Percentiles rank a stretch among this genome's conserved stretches.
Evolutionary conservation across 2,329 filamentous ascomycete species (phyloP).

Genomic region (Colletotrichum orchidophilum): DNA sequence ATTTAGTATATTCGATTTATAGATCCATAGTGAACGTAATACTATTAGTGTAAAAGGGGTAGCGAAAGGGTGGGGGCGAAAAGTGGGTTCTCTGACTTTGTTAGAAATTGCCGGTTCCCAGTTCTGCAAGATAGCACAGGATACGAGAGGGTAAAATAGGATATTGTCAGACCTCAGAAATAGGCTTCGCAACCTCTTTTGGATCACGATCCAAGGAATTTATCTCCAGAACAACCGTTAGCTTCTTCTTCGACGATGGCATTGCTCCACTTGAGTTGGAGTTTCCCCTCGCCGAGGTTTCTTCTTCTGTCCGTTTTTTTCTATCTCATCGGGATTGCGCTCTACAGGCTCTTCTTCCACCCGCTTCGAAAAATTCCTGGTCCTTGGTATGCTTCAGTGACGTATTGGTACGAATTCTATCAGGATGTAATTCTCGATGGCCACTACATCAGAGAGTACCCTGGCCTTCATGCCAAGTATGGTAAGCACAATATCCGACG

Average conservation of each 20-base stretch:
- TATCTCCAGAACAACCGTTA: neutral
- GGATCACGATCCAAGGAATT: neutral
- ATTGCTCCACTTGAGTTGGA: neutral
- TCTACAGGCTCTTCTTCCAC: neutral
- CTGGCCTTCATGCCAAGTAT: slow-evolving; percentile 11
- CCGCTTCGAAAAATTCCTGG: neutral
- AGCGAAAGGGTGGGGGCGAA: no score
- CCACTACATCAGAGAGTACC: slow-evolving; percentile 16
- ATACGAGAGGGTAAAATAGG: no score
- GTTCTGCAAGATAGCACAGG: no score
- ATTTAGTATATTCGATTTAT: no score
- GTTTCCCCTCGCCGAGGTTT: neutral
- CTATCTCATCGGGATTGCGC: neutral
- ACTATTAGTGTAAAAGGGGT: no score
- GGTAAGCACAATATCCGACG: neutral
- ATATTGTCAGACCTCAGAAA: no score
- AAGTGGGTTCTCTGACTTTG: no score
- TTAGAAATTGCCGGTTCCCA: no score
- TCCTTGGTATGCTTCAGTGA: neutral
- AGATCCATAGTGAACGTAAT: no score
- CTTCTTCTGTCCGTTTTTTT: neutral
- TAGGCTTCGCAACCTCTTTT: neutral
- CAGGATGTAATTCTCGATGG: slow-evolving; percentile 21
- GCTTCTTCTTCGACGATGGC: neutral
- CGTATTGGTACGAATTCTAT: slow-evolving; percentile 41